These are phyloP conservation scores for Diaporthe humulicola DNA, from an alignment of 2,329 filamentous ascomycete species.

Conservation along the genomic window DNA sequence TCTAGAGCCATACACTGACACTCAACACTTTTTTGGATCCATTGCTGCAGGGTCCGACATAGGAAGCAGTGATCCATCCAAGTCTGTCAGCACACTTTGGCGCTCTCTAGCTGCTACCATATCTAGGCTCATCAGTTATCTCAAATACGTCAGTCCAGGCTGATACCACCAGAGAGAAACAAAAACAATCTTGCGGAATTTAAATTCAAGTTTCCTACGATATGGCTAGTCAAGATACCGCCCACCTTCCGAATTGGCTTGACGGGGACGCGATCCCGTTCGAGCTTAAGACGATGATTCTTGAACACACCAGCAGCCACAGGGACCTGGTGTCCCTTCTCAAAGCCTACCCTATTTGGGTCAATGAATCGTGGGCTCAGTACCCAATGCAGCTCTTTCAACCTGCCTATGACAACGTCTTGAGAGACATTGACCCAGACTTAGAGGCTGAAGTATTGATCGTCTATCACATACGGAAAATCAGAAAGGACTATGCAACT, in stretches of 20 bases:
- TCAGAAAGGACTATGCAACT: not conserved
- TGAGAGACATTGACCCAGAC: fast-evolving
- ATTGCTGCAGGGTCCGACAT: too few relatives aligned
- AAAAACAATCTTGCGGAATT: not conserved
- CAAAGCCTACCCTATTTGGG: not conserved
- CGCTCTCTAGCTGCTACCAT: too few relatives aligned
- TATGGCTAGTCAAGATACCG: not conserved
- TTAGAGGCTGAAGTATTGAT: fast-evolving
- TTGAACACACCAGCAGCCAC: not conserved
- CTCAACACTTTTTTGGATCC: too few relatives aligned
- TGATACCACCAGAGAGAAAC: not conserved
- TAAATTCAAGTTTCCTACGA: not conserved
- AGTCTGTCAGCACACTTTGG: too few relatives aligned
- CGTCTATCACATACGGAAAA: not conserved
- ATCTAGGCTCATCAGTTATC: too few relatives aligned
- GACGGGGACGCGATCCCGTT: not conserved
- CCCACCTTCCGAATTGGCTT: not conserved
- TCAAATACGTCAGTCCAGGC: too few relatives aligned
- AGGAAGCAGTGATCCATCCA: too few relatives aligned
- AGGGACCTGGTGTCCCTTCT: not conserved
- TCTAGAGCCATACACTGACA: too few relatives aligned
- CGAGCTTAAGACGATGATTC: not conserved
- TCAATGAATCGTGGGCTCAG: fast-evolving
- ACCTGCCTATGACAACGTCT: not conserved
- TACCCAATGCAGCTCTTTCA: not conserved